Conservation (phyloP, 2,329 filamentous ascomycete species). For the Neopestalotiopsis clavispora region DNA sequence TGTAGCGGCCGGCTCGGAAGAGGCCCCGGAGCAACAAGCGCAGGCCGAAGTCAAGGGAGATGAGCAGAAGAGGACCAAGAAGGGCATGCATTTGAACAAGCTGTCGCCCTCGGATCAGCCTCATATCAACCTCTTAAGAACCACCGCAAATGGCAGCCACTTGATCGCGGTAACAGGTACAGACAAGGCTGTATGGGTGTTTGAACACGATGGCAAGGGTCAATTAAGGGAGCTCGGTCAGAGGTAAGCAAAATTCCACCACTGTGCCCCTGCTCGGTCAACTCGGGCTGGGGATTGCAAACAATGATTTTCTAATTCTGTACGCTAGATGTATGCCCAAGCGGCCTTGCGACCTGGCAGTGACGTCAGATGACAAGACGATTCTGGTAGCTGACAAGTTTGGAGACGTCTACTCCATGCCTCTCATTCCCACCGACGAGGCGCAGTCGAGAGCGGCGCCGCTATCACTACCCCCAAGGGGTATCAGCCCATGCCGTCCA, state of each 20-base stretch:
- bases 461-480: slow-evolving; percentile 27
- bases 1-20: slow-evolving; percentile 4
- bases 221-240: slow-evolving; percentile 70
- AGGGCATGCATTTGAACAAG: slow-evolving; percentile 28
- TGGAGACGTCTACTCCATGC: slow-evolving; percentile 91
- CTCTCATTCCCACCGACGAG: slow-evolving; percentile 57
- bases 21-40: slow-evolving; percentile 21
- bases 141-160: slow-evolving; percentile 68
- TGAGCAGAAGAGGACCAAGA: slow-evolving; percentile 41
- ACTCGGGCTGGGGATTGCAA: neutral
- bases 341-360: slow-evolving; percentile 76
- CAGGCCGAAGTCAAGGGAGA: slow-evolving; percentile 23
- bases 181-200: slow-evolving; percentile 89
- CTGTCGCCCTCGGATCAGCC: slow-evolving; percentile 50
- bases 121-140: slow-evolving; percentile 71
- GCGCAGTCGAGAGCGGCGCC: slow-evolving; percentile 6
- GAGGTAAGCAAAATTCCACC: slow-evolving; percentile 58
- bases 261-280: neutral
- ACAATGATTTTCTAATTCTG: slow-evolving; percentile 2
- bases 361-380: slow-evolving; percentile 71
- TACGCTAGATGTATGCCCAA: slow-evolving; percentile 79
- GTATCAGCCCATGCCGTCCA: slow-evolving; percentile 34
- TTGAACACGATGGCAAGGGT: slow-evolving; percentile 68
- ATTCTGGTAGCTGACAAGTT: slow-evolving; percentile 94
- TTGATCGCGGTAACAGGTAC: slow-evolving; percentile 83